phyloP scores from a whole-genome alignment of 768 basidiomycete genomes.

The Trametes cinnabarina region DNA sequence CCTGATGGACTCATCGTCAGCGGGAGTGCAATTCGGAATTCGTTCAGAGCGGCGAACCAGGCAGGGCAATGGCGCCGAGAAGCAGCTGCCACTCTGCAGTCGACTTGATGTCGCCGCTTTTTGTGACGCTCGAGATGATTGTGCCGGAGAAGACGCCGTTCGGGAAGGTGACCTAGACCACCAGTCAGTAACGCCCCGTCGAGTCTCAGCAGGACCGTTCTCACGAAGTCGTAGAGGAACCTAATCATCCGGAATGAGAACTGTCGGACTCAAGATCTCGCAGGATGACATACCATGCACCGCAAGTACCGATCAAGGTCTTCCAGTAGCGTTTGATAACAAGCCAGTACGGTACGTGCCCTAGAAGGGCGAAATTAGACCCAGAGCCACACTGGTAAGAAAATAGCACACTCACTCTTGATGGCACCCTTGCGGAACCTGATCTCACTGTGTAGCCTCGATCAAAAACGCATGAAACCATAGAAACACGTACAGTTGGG shows the following conservation, averaged over 20 bases:
- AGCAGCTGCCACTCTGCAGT: conserved; percentile 74
- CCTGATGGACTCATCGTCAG: conserved; percentile 23
- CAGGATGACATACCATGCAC: conserved; percentile 53
- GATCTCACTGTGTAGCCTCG: conserved; percentile 1
- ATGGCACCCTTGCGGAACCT: conserved; percentile 57
- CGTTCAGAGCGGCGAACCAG: conserved; percentile 42
- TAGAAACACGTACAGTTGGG: conserved; percentile 43
- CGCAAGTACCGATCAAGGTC: conserved; percentile 66
- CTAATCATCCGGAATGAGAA: conserved; percentile 29
- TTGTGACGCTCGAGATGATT: conserved; percentile 67
- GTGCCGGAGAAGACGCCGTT: conserved; percentile 69
- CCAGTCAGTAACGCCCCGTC: neutral
- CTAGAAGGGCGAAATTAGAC: conserved; percentile 28
- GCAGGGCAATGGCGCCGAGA: conserved; percentile 58
- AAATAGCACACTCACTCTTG: conserved; percentile 43
- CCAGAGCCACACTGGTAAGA: neutral
- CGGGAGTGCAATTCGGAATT: conserved; percentile 18
- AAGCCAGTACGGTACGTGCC: conserved; percentile 57
- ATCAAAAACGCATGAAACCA: neutral
- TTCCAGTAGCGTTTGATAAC: conserved; percentile 66
- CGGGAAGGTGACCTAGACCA: conserved; percentile 60
- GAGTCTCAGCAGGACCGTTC: conserved; percentile 1
- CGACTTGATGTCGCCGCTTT: conserved; percentile 49
- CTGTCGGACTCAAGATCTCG: neutral
- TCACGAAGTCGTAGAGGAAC: conserved; percentile 70